phyloP scores from a whole-genome alignment of 2,329 filamentous ascomycete species.

The Aspergillus latus region DNA sequence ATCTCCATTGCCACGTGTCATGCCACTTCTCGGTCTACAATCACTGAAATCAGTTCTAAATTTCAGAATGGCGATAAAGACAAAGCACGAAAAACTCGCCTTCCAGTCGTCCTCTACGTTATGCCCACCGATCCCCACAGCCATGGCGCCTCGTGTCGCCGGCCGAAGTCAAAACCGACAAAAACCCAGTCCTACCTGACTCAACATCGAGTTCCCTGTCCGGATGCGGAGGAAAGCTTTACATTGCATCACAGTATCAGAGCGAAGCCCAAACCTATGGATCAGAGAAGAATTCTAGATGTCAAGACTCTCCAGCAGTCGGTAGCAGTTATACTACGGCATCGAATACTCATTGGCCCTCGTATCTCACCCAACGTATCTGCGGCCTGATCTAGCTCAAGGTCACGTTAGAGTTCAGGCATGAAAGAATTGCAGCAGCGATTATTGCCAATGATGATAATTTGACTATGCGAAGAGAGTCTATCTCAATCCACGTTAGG shows the following conservation, averaged over 20 bases:
- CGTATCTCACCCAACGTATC: conserved; percentile 47
- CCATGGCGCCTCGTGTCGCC: not conserved
- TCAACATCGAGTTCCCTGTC: conserved; percentile 53
- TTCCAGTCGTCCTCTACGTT: conserved; percentile 11
- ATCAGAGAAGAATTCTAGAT: conserved; percentile 50
- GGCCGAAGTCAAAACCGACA: conserved; percentile 2
- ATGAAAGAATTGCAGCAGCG: conserved; percentile 19
- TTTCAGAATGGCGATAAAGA: not conserved
- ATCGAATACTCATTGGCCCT: conserved; percentile 56
- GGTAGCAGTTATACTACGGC: conserved; percentile 54
- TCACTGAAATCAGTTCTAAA: not conserved
- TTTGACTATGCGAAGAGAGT: no score
- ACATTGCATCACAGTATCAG: conserved; percentile 41
- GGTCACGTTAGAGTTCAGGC: conserved; percentile 47
- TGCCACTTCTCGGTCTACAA: no score
- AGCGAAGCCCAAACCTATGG: conserved; percentile 42
- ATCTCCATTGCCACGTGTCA: no score
- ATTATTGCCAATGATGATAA: not conserved
- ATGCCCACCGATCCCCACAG: not conserved
- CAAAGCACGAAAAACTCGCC: not conserved
- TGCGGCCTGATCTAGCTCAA: conserved; percentile 52
- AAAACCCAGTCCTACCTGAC: conserved; percentile 42
- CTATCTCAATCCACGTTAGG: conserved; percentile 37
- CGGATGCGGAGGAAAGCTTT: conserved; percentile 43
- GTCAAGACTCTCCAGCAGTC: conserved; percentile 46